These are phyloP conservation scores for Nemania serpens DNA, from an alignment of 2,329 filamentous ascomycete species.

Conservation along the genomic window DNA sequence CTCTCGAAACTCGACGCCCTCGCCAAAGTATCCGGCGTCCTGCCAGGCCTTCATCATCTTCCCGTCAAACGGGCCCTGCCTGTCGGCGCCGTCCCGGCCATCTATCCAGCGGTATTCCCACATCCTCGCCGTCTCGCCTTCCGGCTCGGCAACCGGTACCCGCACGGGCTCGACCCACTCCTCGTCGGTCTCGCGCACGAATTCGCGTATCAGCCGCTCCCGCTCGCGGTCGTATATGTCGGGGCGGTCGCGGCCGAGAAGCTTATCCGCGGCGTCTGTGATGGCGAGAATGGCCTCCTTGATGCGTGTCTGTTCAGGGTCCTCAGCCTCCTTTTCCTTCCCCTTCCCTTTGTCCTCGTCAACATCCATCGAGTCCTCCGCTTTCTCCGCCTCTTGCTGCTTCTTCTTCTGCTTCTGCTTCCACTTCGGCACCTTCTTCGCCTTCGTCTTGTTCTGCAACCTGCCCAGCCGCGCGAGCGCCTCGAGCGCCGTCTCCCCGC, in stretches of 20 bases:
- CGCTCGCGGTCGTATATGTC: conserved; percentile 93
- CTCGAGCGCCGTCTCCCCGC: conserved; percentile 85
- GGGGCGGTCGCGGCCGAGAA: conserved; percentile 79
- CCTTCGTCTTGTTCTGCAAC: conserved; percentile 57
- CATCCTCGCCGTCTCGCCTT: conserved; percentile 46
- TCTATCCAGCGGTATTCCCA: conserved; percentile 97
- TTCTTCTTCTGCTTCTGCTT: conserved; percentile 74
- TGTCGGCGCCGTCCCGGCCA: conserved; percentile 75
- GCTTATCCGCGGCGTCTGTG: conserved; percentile 85
- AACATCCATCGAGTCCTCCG: conserved; percentile 72
- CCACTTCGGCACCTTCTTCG: conserved; percentile 60
- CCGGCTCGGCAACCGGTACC: conserved; percentile 37
- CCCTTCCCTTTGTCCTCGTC: conserved; percentile 65
- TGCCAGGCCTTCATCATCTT: conserved; percentile 89
- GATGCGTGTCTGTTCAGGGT: conserved; percentile 70
- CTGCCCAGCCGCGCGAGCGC: conserved; percentile 81
- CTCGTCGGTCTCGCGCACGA: conserved; percentile 82
- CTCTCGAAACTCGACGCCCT: conserved; percentile 79
- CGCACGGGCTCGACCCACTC: conserved; percentile 66
- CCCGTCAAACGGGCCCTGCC: conserved; percentile 86
- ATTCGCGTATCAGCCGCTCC: conserved; percentile 82
- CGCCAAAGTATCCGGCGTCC: conserved; percentile 88
- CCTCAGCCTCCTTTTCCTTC: conserved; percentile 56
- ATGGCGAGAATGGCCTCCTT: conserved; percentile 78
- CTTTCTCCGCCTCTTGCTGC: too few relatives aligned